Evolutionary conservation across 352 stramenopile genomes (phyloP), one percentile per base, ranked within the genome.

Genomic region (Globisporangium rhizosaccharum): DNA sequence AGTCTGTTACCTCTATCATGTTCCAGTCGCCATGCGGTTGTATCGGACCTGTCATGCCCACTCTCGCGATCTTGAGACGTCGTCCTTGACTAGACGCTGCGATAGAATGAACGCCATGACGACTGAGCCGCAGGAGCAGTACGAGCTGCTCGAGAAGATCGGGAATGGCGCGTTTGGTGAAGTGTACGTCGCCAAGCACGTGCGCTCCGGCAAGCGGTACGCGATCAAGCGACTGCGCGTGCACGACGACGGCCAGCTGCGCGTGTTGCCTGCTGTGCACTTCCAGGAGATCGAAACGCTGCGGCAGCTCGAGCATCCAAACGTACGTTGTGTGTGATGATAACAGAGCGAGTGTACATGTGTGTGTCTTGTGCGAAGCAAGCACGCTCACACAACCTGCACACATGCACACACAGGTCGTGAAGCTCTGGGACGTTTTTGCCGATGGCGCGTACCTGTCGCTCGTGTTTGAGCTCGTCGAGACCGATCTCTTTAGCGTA

Each of bases 231-330:
- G 74, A 12, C 58, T 92, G 37, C 71, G 76, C 18, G 50, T 89
- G 56, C 23, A 26, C 41, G 77, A 89, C 55, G 66, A 79, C 42
- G 76, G 65, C 12, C 64, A 62, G 17, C 66, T 87, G 53, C 57
- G 57, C 23, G 67, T 79, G 53, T 63, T 92, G 7, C 80, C 81
- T 9, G 75, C 72, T 12, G 57, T 67, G 33, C 73, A 83, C 26
- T 90, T 91, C 68, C 79, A 90, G 53, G 83, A 90, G 65, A 86
- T 91, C 56, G 75, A 93, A 61, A 68, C 75, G 36, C 68, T 91
- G 71, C 77, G 80, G 1, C 83, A 93, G 56, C 68, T 91, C 45
- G 68, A 77, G 36, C 83, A 93, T 62, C 67, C 73, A 4, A 89
- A 88, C 53, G 77, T 90, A 62, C 25, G 62, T 11, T 17, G 15